phyloP scores from a whole-genome alignment of 352 stramenopile species.

The Phytophthora nicotianae region DNA sequence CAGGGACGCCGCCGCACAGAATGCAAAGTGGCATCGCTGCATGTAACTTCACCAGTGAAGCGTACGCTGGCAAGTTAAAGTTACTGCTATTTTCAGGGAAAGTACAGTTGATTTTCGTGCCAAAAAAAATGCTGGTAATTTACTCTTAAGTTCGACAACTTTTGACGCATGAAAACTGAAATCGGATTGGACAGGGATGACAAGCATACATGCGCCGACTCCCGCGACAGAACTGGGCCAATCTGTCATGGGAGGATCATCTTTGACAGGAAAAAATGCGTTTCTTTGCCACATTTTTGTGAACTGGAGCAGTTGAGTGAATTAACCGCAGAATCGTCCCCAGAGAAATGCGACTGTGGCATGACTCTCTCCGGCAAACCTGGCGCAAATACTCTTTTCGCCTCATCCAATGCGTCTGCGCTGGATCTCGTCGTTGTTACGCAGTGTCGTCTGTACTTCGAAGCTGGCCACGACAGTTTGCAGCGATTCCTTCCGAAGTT shows the following conservation, averaged over 20 bases:
- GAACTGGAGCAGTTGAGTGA: constrained; percentile 21
- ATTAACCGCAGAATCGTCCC: constrained; percentile 13
- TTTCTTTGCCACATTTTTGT: constrained; percentile 20
- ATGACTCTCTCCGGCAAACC: neutral
- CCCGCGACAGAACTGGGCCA: neutral
- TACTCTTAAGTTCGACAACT: no score
- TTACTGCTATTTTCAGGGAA: no score
- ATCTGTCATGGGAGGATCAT: constrained; percentile 1
- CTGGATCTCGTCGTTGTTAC: neutral
- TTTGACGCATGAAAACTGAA: neutral
- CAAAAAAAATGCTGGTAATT: no score
- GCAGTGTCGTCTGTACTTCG: neutral
- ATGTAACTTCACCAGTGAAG: no score
- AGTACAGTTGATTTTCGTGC: no score
- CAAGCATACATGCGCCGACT: neutral
- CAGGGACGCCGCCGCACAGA: neutral
- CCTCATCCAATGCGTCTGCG: neutral
- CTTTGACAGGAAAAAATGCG: neutral
- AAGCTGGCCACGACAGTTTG: neutral
- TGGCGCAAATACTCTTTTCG: neutral
- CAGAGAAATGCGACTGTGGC: neutral
- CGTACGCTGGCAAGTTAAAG: no score
- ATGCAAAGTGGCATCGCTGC: no score
- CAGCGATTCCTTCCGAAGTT: neutral
- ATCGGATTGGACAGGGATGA: constrained; percentile 12